Evolutionary conservation across 2,329 filamentous ascomycete species (phyloP), one percentile per base, ranked within the genome.

Genomic region (Epichloe baconii): DNA sequence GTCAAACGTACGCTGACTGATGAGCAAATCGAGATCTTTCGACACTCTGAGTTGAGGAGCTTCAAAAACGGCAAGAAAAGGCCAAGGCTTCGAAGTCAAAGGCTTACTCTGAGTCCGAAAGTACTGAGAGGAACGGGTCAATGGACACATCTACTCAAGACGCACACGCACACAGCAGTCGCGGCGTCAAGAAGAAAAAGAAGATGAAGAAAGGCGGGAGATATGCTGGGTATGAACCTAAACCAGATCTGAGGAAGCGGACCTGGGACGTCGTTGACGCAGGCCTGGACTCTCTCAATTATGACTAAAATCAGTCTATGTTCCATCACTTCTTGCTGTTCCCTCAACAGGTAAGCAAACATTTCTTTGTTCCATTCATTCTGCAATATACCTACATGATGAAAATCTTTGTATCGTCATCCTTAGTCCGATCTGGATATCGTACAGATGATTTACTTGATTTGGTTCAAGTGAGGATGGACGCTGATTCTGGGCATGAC

Each of bases 341-440:
- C 21, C 34, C 5, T 23, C 4, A 23, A 14, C 6, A 44, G 46
- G 53, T 54, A 38, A 60, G 66, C 21, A 64, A 65, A 56, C 63
- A 26, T 53, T 68, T 17, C 45, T 36, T 50, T 48, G 12, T 11
- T 43, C 4, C 23, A 19, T 40, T 42, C 5, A 38, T 37, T 19
- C 3, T 19, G 4, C 31, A 10, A 19, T 23, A 47, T 10, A 31
- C 47, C 52, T 49, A 51, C 54, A 85, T 91, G 88, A 94, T 91
- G 88, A 93, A 82, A 89, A 75, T 67, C 68, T 71, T 78, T 71
- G 77, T 89, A 90, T 89, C 85, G 87, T 94, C 88, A 94, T 95
- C 88, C 88, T 94, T 94, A 94, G 87, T 75, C 88, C 78, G 83
- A 94, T 68, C 63, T 54, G 56, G 57, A 56, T 56, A 59, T 56